phyloP scores from a whole-genome alignment of 2,329 filamentous ascomycete genomes.

The Fusarium euwallaceae region DNA sequence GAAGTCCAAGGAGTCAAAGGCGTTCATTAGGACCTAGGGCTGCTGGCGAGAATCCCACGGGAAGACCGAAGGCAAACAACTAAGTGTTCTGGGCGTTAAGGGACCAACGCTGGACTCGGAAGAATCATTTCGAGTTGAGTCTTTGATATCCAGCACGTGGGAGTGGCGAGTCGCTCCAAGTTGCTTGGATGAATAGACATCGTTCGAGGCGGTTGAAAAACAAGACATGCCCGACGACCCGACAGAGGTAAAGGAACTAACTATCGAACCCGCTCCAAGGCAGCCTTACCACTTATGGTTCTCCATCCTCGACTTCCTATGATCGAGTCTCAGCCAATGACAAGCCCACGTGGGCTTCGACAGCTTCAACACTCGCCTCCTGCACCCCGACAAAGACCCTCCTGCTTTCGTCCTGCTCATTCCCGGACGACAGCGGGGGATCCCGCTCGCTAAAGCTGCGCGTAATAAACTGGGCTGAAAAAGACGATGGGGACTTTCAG shows the following conservation, averaged over 20 bases:
- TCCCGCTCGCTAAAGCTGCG: constrained; percentile 1
- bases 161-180: not conserved
- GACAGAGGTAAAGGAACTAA: not conserved
- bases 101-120: not conserved
- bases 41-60: not conserved
- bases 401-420: not conserved
- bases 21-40: not conserved
- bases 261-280: not conserved
- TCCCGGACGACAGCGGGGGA: not conserved
- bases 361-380: not conserved
- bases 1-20: not conserved
- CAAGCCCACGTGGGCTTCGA: constrained; percentile 4
- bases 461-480: not conserved
- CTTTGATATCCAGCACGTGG: not conserved
- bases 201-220: not conserved
- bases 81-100: not conserved
- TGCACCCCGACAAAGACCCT: not conserved
- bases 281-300: not conserved
- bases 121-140: not conserved
- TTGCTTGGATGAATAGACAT: not conserved
- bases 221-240: not conserved
- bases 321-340: constrained; percentile 6
- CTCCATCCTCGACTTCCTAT: not conserved
- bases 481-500: not conserved
- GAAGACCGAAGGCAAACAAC: not conserved